These are phyloP conservation scores for Bidens hawaiensis DNA, from an alignment of 140 eudicot genomes.

Conservation along the genomic window DNA sequence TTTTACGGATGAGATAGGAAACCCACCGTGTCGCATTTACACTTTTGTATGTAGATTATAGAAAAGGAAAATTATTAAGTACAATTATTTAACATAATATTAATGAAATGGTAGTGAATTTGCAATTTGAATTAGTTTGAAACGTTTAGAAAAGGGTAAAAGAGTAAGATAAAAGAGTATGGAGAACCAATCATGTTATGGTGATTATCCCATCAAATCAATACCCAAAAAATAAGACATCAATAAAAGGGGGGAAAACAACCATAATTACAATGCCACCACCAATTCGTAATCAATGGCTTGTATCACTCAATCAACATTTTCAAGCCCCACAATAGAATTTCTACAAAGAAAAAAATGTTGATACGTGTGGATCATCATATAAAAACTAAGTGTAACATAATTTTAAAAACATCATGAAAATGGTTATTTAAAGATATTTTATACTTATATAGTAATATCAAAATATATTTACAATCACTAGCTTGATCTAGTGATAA, in stretches of 20 bases:
- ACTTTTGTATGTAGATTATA: no score
- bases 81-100: no score
- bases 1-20: no score
- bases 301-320: conserved; percentile 37
- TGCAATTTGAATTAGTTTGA: background rate
- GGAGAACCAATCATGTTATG: conserved; percentile 35
- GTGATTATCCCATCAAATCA: conserved; percentile 34
- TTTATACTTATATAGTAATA: no score
- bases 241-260: conserved; percentile 22
- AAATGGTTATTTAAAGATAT: no score
- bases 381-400: background rate
- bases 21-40: no score
- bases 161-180: no score
- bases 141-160: background rate
- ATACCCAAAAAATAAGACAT: conserved; percentile 18
- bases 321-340: conserved; percentile 31
- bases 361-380: background rate
- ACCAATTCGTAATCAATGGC: conserved; percentile 48
- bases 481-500: no score
- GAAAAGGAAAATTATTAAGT: no score
- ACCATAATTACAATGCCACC: conserved; percentile 34
- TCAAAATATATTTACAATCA: no score
- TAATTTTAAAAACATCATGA: no score
- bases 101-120: background rate
- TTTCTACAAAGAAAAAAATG: conserved; percentile 8